phyloP scores from a whole-genome alignment of 768 basidiomycete genomes.

The Serendipita sp. region DNA sequence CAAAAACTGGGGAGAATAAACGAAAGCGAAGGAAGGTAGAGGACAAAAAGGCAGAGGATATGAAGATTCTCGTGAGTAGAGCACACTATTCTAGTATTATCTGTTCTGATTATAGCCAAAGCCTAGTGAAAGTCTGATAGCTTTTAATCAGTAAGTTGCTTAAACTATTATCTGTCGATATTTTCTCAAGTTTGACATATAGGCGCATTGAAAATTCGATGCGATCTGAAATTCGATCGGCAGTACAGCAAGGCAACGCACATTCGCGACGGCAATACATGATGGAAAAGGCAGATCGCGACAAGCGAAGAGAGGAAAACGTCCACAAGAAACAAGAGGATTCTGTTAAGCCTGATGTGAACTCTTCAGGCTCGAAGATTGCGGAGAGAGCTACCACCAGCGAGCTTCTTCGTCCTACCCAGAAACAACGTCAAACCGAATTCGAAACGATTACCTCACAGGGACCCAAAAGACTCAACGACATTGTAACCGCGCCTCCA shows the following conservation, averaged over 20 bases:
- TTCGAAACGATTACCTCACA: constrained; percentile 26
- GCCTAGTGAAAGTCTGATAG: constrained; percentile 52
- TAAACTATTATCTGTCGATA: neutral
- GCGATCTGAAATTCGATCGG: constrained; percentile 30
- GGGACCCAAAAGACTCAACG: constrained; percentile 49
- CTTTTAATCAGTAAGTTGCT: constrained; percentile 51
- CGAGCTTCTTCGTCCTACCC: constrained; percentile 5
- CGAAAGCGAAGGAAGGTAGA: constrained; percentile 11
- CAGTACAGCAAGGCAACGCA: constrained; percentile 7
- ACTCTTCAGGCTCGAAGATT: constrained; percentile 14
- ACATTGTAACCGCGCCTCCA: constrained; percentile 54
- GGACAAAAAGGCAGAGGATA: constrained; percentile 7
- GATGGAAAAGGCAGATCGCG: neutral
- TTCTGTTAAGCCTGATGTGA: constrained; percentile 12
- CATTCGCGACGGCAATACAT: neutral
- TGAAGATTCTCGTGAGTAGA: constrained; percentile 6
- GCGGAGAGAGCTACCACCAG: neutral
- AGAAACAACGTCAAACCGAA: constrained; percentile 5
- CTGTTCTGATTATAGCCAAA: constrained; percentile 18
- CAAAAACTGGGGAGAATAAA: neutral
- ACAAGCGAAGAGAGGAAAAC: constrained; percentile 13
- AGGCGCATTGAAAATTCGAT: constrained; percentile 49
- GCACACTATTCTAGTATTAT: neutral
- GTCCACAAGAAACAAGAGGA: constrained; percentile 11
- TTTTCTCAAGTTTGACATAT: constrained; percentile 5